Evolutionary conservation across 352 stramenopile genomes (phyloP).

Genomic region (Phytophthora podocarpi): DNA sequence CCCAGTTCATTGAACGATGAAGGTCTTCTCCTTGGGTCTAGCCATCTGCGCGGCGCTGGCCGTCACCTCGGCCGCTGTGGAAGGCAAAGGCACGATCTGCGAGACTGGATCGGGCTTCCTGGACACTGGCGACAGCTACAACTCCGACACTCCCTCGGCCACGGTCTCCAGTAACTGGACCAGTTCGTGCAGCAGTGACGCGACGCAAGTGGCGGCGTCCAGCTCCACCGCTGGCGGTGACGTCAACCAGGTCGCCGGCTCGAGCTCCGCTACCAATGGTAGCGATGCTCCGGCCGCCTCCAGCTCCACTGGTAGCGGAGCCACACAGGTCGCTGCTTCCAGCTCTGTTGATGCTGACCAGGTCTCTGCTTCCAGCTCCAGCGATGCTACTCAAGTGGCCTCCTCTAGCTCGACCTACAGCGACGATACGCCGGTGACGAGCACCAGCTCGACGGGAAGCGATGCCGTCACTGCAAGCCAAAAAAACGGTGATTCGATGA

Average conservation of each 20-base stretch:
- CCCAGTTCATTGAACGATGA: slow-evolving; percentile 15
- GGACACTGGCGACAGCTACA: slow-evolving; percentile 25
- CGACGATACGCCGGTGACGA: not conserved
- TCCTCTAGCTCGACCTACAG: slow-evolving; percentile 11
- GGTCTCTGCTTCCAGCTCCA: too few species aligned
- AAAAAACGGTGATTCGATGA: slow-evolving; percentile 8
- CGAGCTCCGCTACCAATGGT: not conserved
- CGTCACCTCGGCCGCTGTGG: slow-evolving; percentile 16
- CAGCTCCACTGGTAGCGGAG: not conserved
- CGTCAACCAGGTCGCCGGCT: not conserved
- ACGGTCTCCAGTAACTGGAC: slow-evolving; percentile 10
- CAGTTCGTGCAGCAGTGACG: not conserved
- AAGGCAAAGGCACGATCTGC: slow-evolving; percentile 25
- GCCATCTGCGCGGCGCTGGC: slow-evolving; percentile 31
- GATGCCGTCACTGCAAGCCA: slow-evolving; percentile 3
- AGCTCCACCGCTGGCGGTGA: slow-evolving; percentile 1
- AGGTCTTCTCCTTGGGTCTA: slow-evolving; percentile 27
- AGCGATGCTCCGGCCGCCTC: not conserved
- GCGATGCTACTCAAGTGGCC: slow-evolving; percentile 1
- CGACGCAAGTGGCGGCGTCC: slow-evolving; percentile 3
- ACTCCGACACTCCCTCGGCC: slow-evolving; percentile 1
- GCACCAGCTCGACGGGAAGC: slow-evolving; percentile 13
- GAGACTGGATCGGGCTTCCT: slow-evolving; percentile 18
- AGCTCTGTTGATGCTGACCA: slow-evolving; percentile 1
- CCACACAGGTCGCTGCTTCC: slow-evolving; percentile 2